Evolutionary conservation across 202 grass and related monocot genomes (phyloP), one percentile per base, ranked within the genome.

Genomic region (Dendrocalamus latiflorus): DNA sequence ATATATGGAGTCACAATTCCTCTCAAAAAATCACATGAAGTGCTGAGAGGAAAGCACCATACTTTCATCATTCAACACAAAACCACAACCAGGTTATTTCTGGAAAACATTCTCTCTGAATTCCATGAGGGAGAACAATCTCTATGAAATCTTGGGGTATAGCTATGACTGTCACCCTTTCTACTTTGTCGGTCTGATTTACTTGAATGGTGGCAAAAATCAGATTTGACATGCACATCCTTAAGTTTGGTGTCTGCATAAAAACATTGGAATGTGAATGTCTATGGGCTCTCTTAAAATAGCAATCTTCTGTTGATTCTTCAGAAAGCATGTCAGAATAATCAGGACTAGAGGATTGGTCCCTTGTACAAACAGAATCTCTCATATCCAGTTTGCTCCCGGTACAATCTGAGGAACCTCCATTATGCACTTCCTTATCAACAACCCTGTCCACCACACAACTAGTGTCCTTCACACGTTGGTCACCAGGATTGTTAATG

Each of bases 301-400:
- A 78, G 37, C 53, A 26, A 60, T 85, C 76, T 71, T 90, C 78
- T 30, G 77, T 60, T 38, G 82, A 97, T 88, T 82, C 85, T 86
- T 72, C 79, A 86, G 89, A 91, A 90, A 67, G 65, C 36, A 34
- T 65, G 83, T 83, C 87, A 75, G 83, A 79, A 86, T 86, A 84
- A 77, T 75, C 69, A 80, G 73, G 68, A 70, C 70, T 83, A 58
- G 53, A 81, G 75, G 58, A 71, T 65, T 44, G 72, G 26, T 20
- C 73, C 62, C 68, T 80, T 65, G 50, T 51, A 85, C n/a, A 79
- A 64, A 45, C 57, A 76, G 87, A 87, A 90, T 64, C 67, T 74
- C 80, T 66, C 74, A 41, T 55, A 76, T 55, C 43, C 30, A 47
- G 26, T 84, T 94, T 87, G 42, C 26, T 77, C 63, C 38, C 37